phyloP scores from a whole-genome alignment of 192 early-diverging fungal genomes.

The Dispira parvispora region DNA sequence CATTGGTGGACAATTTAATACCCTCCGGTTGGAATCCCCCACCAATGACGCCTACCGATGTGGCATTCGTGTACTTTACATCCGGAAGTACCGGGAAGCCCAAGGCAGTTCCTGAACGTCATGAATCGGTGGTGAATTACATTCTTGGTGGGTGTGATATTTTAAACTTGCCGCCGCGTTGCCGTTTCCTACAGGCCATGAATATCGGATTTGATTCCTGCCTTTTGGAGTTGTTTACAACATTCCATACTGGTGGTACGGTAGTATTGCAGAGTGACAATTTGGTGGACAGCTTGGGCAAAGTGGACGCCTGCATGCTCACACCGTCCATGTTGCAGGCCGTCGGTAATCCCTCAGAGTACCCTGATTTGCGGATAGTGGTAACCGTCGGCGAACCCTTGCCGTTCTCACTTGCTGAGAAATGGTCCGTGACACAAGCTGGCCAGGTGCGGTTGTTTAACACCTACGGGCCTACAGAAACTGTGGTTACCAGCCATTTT shows the following conservation, averaged over 20 bases:
- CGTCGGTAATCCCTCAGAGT: neutral
- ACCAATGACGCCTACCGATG: neutral
- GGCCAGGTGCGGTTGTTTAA: neutral
- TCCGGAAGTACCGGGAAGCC: conserved; percentile 4
- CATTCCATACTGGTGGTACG: conserved; percentile 3
- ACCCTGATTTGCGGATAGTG: neutral
- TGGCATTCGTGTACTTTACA: conserved; percentile 5
- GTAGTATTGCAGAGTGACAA: neutral
- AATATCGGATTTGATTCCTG: conserved; percentile 4
- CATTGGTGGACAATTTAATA: no score
- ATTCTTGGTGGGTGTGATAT: neutral
- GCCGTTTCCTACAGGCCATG: conserved; percentile 1
- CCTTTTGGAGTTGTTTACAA: conserved; percentile 6
- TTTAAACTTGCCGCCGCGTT: neutral
- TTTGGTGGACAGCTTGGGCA: neutral
- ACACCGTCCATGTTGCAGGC: neutral
- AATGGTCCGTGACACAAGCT: neutral
- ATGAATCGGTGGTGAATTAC: neutral
- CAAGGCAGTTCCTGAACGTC: neutral
- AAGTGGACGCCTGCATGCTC: neutral
- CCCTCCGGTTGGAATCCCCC: no score
- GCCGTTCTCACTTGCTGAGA: neutral
- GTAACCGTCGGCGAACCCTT: neutral
- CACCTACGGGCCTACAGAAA: neutral
- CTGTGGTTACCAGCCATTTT: neutral